Base-by-base conservation (phyloP, 176 grass and related monocot genomes). In the Hordeum marinum region DNA sequence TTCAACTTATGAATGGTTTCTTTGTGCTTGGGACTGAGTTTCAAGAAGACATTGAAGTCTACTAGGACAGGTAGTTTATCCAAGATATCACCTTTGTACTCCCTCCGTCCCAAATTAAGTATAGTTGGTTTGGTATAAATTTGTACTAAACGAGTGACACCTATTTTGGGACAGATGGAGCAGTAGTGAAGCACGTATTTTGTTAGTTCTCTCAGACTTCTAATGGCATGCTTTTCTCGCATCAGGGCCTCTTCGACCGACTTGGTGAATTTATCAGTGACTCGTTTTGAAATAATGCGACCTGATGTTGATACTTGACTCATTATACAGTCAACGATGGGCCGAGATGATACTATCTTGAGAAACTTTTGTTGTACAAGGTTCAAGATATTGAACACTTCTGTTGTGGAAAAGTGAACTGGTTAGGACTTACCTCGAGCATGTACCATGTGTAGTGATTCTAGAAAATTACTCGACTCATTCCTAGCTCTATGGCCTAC, bases 311-410 rank as follows among this genome's bases (percentile, higher is more conserved):
- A 68, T 35, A 94, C 89, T 52, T 90, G 91, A 85, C 93, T 95
- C 80, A 95, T 87, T 72, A 98, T 50, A 50, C 46, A 50, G 46
- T 85, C 94, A 64, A 80, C 80, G 20, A 95, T 87, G 85, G 71
- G 65, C 66, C 92, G 93, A 45, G 93, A 89, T 75, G 82, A 43
- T 12, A 93, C 95, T 80, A 82, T 82, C 71, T 85, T 91, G 17
- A 98, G 85, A 88, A 98, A 98, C 83, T 95, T 98, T 17, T 93
- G 95, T 26, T 85, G 93, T 69, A 98, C 91, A 25, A 98, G 95
- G 59, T 95, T 93, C 79, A 98, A 76, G 79, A 98, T 98, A 63
- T 88, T 95, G 70, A 93, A 95, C 63, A 98, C 95, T 81, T 95
- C 95, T 6, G 35, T 98, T 98, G 81, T 98, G 95, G 61, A 98